Percentiles rank a stretch among this genome's conserved stretches.
These are phyloP conservation scores for Chaetomium sp. DNA, from an alignment of 2,329 filamentous ascomycete species.

Conservation along the genomic window DNA sequence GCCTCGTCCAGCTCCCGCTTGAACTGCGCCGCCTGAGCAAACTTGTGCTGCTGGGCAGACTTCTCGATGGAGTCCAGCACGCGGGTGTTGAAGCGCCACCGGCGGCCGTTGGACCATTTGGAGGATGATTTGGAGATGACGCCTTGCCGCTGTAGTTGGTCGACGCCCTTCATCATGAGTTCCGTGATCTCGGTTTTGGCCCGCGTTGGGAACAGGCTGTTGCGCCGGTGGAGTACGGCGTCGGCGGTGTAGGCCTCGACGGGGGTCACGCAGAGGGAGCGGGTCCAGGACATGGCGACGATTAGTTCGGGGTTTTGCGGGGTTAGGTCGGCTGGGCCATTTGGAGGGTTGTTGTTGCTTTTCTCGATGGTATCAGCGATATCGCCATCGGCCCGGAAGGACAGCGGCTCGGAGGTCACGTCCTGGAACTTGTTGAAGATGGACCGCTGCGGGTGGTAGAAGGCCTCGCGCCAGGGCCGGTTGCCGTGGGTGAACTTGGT, in stretches of 20 bases:
- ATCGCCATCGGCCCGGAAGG: slow-evolving; percentile 26
- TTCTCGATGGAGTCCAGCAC: slow-evolving; percentile 53
- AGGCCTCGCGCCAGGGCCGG: slow-evolving; percentile 50
- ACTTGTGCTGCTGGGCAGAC: slow-evolving; percentile 47
- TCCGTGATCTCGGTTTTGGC: slow-evolving; percentile 35
- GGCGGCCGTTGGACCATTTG: slow-evolving; percentile 51
- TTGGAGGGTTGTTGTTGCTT: too few species aligned
- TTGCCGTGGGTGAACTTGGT: slow-evolving; percentile 29
- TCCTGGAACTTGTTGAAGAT: slow-evolving; percentile 53
- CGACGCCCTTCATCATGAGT: slow-evolving; percentile 43
- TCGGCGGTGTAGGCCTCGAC: slow-evolving; percentile 42
- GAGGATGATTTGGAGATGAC: slow-evolving; percentile 56
- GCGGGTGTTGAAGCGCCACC: slow-evolving; percentile 56
- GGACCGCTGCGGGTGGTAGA: slow-evolving; percentile 47
- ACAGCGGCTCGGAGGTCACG: slow-evolving; percentile 42
- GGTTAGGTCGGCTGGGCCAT: too few species aligned
- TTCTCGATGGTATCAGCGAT: too few species aligned
- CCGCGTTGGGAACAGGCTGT: slow-evolving; percentile 36
- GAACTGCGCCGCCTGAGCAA: slow-evolving; percentile 51
- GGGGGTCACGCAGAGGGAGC: slow-evolving; percentile 51
- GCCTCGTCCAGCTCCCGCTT: slow-evolving; percentile 53
- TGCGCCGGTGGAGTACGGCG: slow-evolving; percentile 45
- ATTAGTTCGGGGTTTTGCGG: slow-evolving; percentile 25
- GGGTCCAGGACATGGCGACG: slow-evolving; percentile 53
- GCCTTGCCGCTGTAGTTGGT: slow-evolving; percentile 41